Base-by-base conservation (phyloP, 371 early-diverging fungal species). In the Modicella reniformis region DNA sequence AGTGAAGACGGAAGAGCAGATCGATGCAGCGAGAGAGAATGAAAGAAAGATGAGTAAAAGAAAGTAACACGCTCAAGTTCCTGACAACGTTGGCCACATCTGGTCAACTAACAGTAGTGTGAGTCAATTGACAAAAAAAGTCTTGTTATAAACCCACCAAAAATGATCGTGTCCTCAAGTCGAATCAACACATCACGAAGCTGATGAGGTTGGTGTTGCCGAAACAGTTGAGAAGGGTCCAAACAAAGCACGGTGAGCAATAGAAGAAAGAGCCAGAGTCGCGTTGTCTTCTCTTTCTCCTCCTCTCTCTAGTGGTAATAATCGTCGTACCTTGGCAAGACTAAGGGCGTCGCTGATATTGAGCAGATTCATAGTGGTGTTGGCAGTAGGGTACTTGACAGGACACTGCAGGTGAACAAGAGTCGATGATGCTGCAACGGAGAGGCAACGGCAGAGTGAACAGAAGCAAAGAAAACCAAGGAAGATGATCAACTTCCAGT, bases 131-230 rank as follows among this genome's bases (percentile, higher is more conserved):
- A n/a, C n/a, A n/a, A n/a, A n/a, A n/a, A n/a, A n/a, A 40, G 48
- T 48, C n/a, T 34, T 19, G 6, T 33, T 6, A 37, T 3, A 1
- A 4, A 49, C 79, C 55, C 83, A 93, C 94, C 93, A 82, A 96
- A 98, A 53, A 97, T 95, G 76, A 98, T 96, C 10, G 96, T 93
- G 82, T 98, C 97, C 81, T 98, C 97, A 29, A 96, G 85, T 12
- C 94, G 90, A 62, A 94, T 87, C n/a, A 94, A 84, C 19, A 90
- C 90, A 75, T 88, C 84, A 13, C 94, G 87, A 40, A 94, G 80
- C 76, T 88, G 13, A 37, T 37, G 37, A 87, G 59, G 30, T 21
- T 47, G 49, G n/a, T 30, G 26, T 37, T 34, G n/a, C n/a, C n/a
- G n/a, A 29, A 54, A 3, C 32, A 15, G 10, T 51, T 23, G 8